phyloP scores from a whole-genome alignment of 2,329 filamentous ascomycete species.

The Trichocomaceae sp. region DNA sequence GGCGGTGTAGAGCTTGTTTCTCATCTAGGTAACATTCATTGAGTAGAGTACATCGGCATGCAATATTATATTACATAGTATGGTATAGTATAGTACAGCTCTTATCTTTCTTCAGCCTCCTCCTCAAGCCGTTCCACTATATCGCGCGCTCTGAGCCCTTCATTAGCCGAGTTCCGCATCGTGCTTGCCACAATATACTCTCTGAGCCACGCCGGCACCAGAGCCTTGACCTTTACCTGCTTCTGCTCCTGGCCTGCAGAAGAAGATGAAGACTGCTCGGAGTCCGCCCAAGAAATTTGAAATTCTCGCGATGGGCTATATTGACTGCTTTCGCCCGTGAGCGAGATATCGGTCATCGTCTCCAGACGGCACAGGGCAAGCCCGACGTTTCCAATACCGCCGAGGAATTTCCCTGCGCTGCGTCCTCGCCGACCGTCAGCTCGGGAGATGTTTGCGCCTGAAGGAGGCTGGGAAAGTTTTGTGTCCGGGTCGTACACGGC shows the following conservation, averaged over 20 bases:
- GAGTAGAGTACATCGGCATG: neutral
- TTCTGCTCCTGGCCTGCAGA: slow-evolving; percentile 20
- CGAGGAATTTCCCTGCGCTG: slow-evolving; percentile 73
- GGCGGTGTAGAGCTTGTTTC: neutral
- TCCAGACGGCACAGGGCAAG: slow-evolving; percentile 81
- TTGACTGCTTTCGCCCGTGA: slow-evolving; percentile 60
- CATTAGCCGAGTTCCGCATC: slow-evolving; percentile 27
- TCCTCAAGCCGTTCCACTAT: slow-evolving; percentile 34
- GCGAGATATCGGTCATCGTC: slow-evolving; percentile 74
- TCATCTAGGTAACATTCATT: too few species aligned
- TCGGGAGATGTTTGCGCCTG: slow-evolving; percentile 49
- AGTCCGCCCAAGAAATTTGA: slow-evolving; percentile 47
- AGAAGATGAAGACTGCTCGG: slow-evolving; percentile 25
- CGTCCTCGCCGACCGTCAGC: slow-evolving; percentile 50
- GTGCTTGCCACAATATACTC: slow-evolving; percentile 36
- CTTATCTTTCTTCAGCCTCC: slow-evolving; percentile 16
- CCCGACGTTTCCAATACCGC: slow-evolving; percentile 75
- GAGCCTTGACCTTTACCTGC: slow-evolving; percentile 62
- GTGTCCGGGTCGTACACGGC: slow-evolving; percentile 30
- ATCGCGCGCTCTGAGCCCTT: slow-evolving; percentile 30
- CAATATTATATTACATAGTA: neutral
- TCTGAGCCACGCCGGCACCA: slow-evolving; percentile 71
- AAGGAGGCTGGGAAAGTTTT: slow-evolving; percentile 25
- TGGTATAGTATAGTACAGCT: neutral
- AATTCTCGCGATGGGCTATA: slow-evolving; percentile 59